Base-by-base conservation (phyloP, 768 basidiomycete genomes). In the Russula vinacea region DNA sequence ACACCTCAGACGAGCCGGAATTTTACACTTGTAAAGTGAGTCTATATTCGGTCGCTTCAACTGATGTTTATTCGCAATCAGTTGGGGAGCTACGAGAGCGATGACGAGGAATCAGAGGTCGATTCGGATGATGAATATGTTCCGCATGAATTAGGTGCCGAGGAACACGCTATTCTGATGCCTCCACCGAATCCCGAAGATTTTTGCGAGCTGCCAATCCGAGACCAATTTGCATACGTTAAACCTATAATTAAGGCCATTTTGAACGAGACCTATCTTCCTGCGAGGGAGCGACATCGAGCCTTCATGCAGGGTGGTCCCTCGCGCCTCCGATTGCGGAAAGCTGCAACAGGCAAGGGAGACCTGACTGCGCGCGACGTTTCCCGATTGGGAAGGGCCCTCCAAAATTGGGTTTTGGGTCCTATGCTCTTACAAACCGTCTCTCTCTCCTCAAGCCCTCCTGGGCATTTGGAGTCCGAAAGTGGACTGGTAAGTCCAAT, bases 211-310 rank as follows among this genome's bases (percentile, higher is more conserved):
- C 78, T 89, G 35, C 60, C 78, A 7, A 78, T 89, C 8, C 77
- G 76, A 22, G 74, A 81, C 44, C 88, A 92, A 67, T 83, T 92
- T 60, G 79, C 76, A 13, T 89, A 89, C 69, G 78, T 82, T 32
- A 89, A 86, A 65, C 84, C 84, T 1, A 77, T 90, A 16, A 74
- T 92, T 49, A 73, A 70, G 29, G 85, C 84, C 1, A 81, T 90
- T 37, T 72, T 92, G 39, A 80, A 79, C 39, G 81, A 81, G 37
- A 68, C 71, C 37, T 91, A 88, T 70, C 65, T 60, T 1, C 90
- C 90, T 1, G 82, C 83, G 2, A 70, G 66, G 60, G 68, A 68
- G 32, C 78, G 78, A 26, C 85, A 89, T 66, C 75, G 76, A 7
- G 72, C 71, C 0, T 91, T 86, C 67, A 80, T 91, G 71, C 79